phyloP scores from a whole-genome alignment of 2,329 filamentous ascomycete genomes.

The Cladorrhinum sp. region DNA sequence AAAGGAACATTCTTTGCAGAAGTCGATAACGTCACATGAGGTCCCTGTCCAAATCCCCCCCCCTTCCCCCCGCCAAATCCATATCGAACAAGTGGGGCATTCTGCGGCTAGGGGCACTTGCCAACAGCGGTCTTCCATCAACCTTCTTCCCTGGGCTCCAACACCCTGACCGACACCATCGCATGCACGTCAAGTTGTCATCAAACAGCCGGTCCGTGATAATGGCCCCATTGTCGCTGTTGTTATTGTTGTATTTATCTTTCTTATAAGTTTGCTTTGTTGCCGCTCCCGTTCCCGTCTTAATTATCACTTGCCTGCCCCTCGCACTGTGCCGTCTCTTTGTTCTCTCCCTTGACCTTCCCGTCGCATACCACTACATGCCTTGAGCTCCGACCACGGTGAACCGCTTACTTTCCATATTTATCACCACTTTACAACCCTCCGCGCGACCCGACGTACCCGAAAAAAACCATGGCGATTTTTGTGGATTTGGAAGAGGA shows the following conservation, averaged over 20 bases:
- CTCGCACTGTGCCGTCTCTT: slow-evolving; percentile 2
- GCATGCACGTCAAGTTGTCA: slow-evolving; percentile 13
- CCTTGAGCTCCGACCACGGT: neutral
- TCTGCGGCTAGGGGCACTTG: too few relatives aligned
- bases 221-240: slow-evolving; percentile 7
- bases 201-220: slow-evolving; percentile 9
- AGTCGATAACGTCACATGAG: neutral
- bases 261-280: neutral
- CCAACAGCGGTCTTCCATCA: neutral
- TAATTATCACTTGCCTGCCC: slow-evolving; percentile 1
- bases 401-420: neutral
- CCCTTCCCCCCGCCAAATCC: neutral
- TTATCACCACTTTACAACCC: neutral
- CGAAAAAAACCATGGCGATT: slow-evolving; percentile 31
- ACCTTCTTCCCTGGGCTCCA: neutral
- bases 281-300: neutral
- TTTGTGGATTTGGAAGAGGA: slow-evolving; percentile 35
- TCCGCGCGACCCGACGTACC: neutral
- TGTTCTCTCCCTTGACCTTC: neutral
- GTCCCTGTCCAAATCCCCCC: too few relatives aligned
- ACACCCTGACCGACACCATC: neutral
- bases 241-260: neutral
- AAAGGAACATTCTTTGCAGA: neutral
- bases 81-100: neutral
- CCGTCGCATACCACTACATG: too few relatives aligned